Base-by-base conservation (phyloP, 306 rosid species). In the Abrus pulchellus region DNA sequence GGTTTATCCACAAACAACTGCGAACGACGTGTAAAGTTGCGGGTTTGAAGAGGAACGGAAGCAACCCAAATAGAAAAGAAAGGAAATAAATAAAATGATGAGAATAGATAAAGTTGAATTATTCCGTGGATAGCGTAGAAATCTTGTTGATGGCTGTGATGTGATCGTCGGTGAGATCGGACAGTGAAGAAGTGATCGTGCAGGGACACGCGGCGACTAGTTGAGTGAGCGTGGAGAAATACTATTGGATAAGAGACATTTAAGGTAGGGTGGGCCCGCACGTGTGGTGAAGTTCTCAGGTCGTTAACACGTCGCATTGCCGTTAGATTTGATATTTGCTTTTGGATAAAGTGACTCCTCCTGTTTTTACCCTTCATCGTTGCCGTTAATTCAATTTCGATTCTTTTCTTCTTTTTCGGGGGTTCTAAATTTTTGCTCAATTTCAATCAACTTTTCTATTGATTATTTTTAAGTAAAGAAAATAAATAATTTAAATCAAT, bases 1-100 rank as follows among this genome's bases (percentile, higher is more conserved):
- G 62, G 82, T 86, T 76, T 78, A 82, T 86, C 85, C 80, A 75
- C 56, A 82, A 74, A 73, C 57, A 57, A 79, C 3, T 77, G 47
- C 44, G 63, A 62, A 67, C 67, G 62, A 78, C 75, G 67, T 49
- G 44, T 20, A 69, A 74, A 62, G 80, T 73, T 48, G 73, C 68
- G 62, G 28, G 49, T 32, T 44, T 52, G 80, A 70, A 52, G 30
- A 62, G 77, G 12, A 80, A 72, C 28, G 2, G 11, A 63, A 41
- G 6, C 3, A 11, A 11, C 2, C 1, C 3, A 32, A 38, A 38
- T 2, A 30, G 3, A 14, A 3, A 29, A 8, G 7, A 72, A 10
- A 50, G 7, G 5, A 45, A 63, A 36, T 3, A 61, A 47, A 11
- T 70, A 10, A 30, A 32, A 5, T 12, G 41, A 30, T 29, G 6